A percentile compares a stretch with the other conserved stretches of the same genome.
phyloP scores from a whole-genome alignment of 768 basidiomycete species.

The Pleurotus platypus region DNA sequence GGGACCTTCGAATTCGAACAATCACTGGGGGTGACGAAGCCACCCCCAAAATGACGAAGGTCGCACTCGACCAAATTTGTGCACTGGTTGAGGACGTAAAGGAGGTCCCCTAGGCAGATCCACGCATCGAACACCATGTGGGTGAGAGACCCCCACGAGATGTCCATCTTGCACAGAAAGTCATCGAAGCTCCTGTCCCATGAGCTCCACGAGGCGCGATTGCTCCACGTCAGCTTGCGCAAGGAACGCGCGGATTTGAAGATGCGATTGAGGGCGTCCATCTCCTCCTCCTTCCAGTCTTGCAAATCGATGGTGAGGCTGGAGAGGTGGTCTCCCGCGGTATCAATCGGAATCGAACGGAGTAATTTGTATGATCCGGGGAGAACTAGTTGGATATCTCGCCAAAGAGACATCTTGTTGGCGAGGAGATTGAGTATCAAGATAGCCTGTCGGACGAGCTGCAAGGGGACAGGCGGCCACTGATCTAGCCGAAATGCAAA shows the following conservation, averaged over 20 bases:
- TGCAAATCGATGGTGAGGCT: conserved; percentile 17
- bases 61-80: conserved; percentile 13
- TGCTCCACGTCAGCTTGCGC: conserved; percentile 16
- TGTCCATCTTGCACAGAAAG: conserved; percentile 9
- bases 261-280: conserved; percentile 11
- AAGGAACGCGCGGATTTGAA: conserved; percentile 15
- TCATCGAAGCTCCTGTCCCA: conserved; percentile 17
- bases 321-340: conserved; percentile 9
- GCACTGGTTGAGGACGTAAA: conserved; percentile 19
- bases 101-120: conserved; percentile 13
- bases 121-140: conserved; percentile 18
- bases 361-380: conserved; percentile 16
- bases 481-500: conserved; percentile 5
- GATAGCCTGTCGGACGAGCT: not conserved
- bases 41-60: conserved; percentile 16
- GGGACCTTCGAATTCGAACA: not conserved
- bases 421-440: conserved; percentile 8
- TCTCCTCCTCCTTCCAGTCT: conserved; percentile 16
- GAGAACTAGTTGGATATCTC: conserved; percentile 14
- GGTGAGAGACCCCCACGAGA: conserved; percentile 18
- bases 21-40: not conserved
- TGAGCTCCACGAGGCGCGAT: conserved; percentile 15
- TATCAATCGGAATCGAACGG: conserved; percentile 6
- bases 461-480: conserved; percentile 3
- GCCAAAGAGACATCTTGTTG: conserved; percentile 16